Percentiles rank a stretch among this genome's conserved stretches.
phyloP scores from a whole-genome alignment of 352 stramenopile species.

The Sclerospora graminicola region DNA sequence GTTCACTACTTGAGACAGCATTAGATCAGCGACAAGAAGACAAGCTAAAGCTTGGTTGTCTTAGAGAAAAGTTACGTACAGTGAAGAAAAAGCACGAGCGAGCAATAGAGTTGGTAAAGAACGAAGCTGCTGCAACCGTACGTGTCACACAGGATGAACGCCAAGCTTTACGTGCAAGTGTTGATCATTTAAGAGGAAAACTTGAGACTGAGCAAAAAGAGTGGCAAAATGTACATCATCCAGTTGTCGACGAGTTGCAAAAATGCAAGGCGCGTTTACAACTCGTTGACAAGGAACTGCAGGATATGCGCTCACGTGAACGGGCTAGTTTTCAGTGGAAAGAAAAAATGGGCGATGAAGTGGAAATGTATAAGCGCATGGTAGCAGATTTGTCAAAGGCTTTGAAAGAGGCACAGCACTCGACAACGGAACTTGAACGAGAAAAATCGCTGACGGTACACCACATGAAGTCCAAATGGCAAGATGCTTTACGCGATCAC shows the following conservation, averaged over 20 bases:
- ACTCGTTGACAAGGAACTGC: slow-evolving; percentile 56
- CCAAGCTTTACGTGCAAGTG: slow-evolving; percentile 49
- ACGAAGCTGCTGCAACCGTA: slow-evolving; percentile 40
- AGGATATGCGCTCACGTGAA: slow-evolving; percentile 51
- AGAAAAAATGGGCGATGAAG: slow-evolving; percentile 50
- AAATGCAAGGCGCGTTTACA: slow-evolving; percentile 36
- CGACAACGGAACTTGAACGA: slow-evolving; percentile 36
- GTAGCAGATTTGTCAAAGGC: slow-evolving; percentile 37
- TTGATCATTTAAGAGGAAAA: slow-evolving; percentile 57
- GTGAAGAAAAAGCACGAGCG: slow-evolving; percentile 59
- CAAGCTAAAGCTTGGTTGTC: slow-evolving; percentile 32
- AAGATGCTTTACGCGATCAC: slow-evolving; percentile 33
- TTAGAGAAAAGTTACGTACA: slow-evolving; percentile 44
- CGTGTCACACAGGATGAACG: slow-evolving; percentile 54
- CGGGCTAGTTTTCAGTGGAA: slow-evolving; percentile 56
- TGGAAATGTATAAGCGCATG: slow-evolving; percentile 44
- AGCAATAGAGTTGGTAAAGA: slow-evolving; percentile 40
- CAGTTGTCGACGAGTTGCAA: slow-evolving; percentile 44
- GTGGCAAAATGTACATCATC: slow-evolving; percentile 40
- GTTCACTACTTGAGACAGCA: slow-evolving; percentile 55
- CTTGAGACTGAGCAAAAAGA: slow-evolving; percentile 62
- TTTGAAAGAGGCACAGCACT: slow-evolving; percentile 34
- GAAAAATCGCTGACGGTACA: slow-evolving; percentile 33
- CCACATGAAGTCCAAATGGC: slow-evolving; percentile 64
- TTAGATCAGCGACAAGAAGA: slow-evolving; percentile 69